Evolutionary conservation across 192 early-diverging fungal genomes (phyloP), one percentile per base, ranked within the genome.

Genomic region (Linderina pennispora): DNA sequence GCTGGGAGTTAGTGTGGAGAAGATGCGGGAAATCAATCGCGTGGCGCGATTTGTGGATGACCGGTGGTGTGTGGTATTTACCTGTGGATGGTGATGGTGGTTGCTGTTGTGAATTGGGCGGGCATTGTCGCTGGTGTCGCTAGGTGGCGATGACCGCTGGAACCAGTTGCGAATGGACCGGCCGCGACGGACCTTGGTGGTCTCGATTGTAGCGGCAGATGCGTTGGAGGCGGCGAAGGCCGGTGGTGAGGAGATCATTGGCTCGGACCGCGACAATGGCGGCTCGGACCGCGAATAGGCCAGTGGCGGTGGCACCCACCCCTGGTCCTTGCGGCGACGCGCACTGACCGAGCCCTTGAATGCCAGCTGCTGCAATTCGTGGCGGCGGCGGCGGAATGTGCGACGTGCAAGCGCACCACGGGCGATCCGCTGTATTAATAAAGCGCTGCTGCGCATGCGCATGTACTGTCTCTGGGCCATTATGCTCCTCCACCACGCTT

Each of bases 101-200:
- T 31, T 31, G 28, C 11, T 5, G 28, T 31, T 11, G 5, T 31
- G 28, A 31, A n/a, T n/a, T n/a, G n/a, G n/a, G n/a, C n/a, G n/a
- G n/a, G n/a, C n/a, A n/a, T n/a, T n/a, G n/a, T n/a, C 28, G 40
- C 14, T 10, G 26, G 10, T 24, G 42, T 32, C 18, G 26, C 42
- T 32, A 26, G 26, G 5, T 8, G 5, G 5, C 28, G 28, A 31
- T 11, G 24, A 26, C 23, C 28, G 26, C 5, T 44, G 42, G 23
- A 68, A 68, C 65, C 65, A 68, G 50, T 40, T 53, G 8, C 65
- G 53, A 25, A 68, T 59, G 14, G 43, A 56, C 20, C 51, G 40
- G 0, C 64, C 49, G 18, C 53, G 46, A 3, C 10, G 9, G 40
- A 24, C n/a, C 8, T 13, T 3, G 38, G 38, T 15, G 41, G 23